Conservation (phyloP, 768 basidiomycete genomes). For the Tremella fuciformis region DNA sequence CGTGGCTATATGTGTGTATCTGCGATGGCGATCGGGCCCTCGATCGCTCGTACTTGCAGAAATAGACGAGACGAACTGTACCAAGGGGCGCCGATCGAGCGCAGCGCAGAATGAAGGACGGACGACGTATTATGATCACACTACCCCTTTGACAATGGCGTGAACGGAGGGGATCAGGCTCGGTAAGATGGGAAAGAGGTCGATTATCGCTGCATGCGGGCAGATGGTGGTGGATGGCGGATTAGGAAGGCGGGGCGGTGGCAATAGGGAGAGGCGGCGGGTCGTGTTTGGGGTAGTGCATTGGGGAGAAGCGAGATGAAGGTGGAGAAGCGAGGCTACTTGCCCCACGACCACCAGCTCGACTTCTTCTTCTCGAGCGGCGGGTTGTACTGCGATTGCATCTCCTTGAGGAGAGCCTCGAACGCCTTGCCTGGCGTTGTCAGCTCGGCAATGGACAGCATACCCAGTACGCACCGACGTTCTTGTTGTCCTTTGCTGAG, state of each 20-base stretch:
- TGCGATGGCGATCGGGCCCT: no score
- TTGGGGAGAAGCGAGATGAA: not conserved
- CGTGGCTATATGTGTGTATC: no score
- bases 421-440: constrained; percentile 54
- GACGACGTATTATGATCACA: no score
- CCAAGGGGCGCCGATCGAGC: not conserved
- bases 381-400: constrained; percentile 51
- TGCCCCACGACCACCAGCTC: constrained; percentile 43
- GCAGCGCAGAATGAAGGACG: no score
- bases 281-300: not conserved
- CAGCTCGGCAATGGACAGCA: not conserved
- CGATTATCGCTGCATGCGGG: no score
- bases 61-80: not conserved
- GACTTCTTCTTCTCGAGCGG: constrained; percentile 51
- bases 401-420: constrained; percentile 48
- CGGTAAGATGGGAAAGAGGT: no score
- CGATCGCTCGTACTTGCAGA: not conserved
- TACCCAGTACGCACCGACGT: constrained; percentile 71
- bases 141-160: no score
- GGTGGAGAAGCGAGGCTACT: constrained; percentile 3
- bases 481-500: constrained; percentile 78
- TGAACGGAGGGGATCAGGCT: no score
- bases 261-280: not conserved
- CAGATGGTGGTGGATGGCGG: no score
- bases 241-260: not conserved